Evolutionary conservation across 805 yeast species (phyloP).

Genomic region (Debaryomyces hansenii): DNA sequence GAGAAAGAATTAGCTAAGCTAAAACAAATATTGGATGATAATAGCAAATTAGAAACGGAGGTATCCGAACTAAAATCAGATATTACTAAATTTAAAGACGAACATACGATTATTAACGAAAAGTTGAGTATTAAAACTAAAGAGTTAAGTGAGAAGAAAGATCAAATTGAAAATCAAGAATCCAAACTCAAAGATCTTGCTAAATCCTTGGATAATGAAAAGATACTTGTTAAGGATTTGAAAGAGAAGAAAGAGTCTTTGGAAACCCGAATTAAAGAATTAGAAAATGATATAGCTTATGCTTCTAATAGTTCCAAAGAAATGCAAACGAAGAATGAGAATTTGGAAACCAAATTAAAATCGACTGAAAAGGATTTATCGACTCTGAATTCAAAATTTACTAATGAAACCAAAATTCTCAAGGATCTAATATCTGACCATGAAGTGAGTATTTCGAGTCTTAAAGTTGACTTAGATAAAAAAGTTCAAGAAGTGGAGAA

Average conservation of each 20-base stretch:
- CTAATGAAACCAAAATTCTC: conserved; percentile 17
- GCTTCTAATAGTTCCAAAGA: not conserved
- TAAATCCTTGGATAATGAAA: not conserved
- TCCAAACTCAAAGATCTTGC: not conserved
- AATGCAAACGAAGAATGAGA: conserved; percentile 1
- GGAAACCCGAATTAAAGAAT: not conserved
- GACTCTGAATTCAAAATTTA: conserved; percentile 13
- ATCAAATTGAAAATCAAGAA: not conserved
- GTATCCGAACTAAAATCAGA: conserved; percentile 5
- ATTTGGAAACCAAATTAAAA: not conserved
- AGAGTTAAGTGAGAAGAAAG: not conserved
- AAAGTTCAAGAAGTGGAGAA: conserved; percentile 48
- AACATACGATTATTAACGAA: not conserved
- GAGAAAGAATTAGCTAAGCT: not conserved
- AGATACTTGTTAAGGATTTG: not conserved
- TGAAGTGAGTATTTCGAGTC: conserved; percentile 23
- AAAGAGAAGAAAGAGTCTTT: not conserved
- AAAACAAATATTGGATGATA: not conserved
- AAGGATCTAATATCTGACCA: conserved; percentile 17
- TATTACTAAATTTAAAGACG: not conserved
- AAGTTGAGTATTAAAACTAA: not conserved
- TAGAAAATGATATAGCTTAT: conserved; percentile 2
- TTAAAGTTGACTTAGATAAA: conserved; percentile 33
- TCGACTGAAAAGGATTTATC: conserved; percentile 9
- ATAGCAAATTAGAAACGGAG: conserved; percentile 2